phyloP scores from a whole-genome alignment of 2,329 filamentous ascomycete genomes.

The Elsinoe australis region DNA sequence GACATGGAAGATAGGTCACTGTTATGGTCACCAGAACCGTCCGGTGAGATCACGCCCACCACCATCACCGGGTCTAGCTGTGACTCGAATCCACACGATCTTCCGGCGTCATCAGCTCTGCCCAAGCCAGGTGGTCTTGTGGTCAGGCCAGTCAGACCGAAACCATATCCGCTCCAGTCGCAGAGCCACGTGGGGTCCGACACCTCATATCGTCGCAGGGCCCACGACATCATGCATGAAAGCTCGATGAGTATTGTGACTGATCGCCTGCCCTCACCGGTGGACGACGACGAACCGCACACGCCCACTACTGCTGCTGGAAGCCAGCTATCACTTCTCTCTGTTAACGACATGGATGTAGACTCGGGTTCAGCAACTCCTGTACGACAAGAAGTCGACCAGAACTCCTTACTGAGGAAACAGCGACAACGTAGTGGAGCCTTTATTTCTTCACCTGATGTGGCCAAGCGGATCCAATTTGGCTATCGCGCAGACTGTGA shows the following conservation, averaged over 20 bases:
- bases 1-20: conserved; percentile 9
- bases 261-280: conserved; percentile 27
- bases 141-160: conserved; percentile 1
- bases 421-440: conserved; percentile 32
- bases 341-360: conserved; percentile 32
- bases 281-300: conserved; percentile 32
- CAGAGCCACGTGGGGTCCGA: neutral
- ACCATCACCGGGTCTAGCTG: conserved; percentile 7
- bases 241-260: conserved; percentile 10
- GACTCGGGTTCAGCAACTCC: conserved; percentile 19
- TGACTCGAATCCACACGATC: neutral
- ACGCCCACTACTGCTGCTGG: conserved; percentile 29
- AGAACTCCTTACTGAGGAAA: conserved; percentile 27
- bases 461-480: conserved; percentile 30
- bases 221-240: neutral
- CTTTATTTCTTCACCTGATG: conserved; percentile 19
- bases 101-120: neutral
- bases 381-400: conserved; percentile 4
- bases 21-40: conserved; percentile 15
- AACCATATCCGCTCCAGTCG: conserved; percentile 13
- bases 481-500: conserved; percentile 45
- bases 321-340: conserved; percentile 31
- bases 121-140: neutral
- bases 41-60: conserved; percentile 14
- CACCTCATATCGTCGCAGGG: neutral